phyloP scores from a whole-genome alignment of 2,329 filamentous ascomycete genomes.

The Fusarium sp. region DNA sequence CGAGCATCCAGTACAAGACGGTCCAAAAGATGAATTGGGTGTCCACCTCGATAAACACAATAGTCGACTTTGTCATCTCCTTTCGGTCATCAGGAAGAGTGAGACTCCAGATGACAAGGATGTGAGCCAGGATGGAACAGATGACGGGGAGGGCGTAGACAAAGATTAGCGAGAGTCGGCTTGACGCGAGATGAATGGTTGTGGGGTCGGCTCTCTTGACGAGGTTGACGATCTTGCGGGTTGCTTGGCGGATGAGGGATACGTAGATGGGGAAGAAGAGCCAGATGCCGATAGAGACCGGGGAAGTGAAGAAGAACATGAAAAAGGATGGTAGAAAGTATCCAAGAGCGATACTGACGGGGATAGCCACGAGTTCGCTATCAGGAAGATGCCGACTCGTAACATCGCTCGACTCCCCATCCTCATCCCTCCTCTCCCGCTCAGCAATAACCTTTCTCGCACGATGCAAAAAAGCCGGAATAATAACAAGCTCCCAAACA shows the following conservation, averaged over 20 bases:
- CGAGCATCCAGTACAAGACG: conserved; percentile 65
- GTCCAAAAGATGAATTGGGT: conserved; percentile 59
- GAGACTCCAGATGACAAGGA: conserved; percentile 55
- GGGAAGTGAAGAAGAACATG: conserved; percentile 58
- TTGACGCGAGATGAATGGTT: conserved; percentile 59
- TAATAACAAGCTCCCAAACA: conserved; percentile 64
- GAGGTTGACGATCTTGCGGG: conserved; percentile 47
- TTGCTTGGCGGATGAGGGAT: conserved; percentile 54
- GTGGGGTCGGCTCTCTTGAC: conserved; percentile 45
- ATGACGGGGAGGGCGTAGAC: conserved; percentile 61
- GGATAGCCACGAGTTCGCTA: conserved; percentile 70
- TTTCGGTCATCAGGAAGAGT: conserved; percentile 58
- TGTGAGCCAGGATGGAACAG: conserved; percentile 58
- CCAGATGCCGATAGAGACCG: conserved; percentile 58
- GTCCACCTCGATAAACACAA: conserved; percentile 62
- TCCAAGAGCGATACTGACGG: conserved; percentile 60
- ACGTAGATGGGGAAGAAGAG: conserved; percentile 66
- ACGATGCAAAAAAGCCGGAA: conserved; percentile 62
- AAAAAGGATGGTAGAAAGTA: conserved; percentile 60
- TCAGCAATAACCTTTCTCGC: conserved; percentile 51
- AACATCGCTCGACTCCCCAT: conserved; percentile 34
- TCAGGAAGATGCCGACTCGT: conserved; percentile 54
- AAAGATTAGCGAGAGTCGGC: conserved; percentile 51
- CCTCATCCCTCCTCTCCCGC: conserved; percentile 23
- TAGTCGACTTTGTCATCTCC: conserved; percentile 62